phyloP scores from a whole-genome alignment of 768 basidiomycete species.

The Macrolepiota fuliginosa region DNA sequence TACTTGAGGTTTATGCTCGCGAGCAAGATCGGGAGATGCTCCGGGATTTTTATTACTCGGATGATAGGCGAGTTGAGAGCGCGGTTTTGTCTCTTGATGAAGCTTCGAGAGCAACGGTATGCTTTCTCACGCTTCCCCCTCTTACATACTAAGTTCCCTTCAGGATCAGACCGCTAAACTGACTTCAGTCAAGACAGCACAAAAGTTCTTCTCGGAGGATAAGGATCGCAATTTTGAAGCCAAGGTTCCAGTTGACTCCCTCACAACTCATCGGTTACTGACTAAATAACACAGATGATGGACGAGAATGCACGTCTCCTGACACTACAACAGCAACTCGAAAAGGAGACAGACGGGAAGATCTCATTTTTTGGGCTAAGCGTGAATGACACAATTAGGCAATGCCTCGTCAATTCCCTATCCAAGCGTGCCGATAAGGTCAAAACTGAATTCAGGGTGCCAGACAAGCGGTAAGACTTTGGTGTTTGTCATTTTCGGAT shows the following conservation, averaged over 20 bases:
- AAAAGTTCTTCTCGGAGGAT: slow-evolving; percentile 94
- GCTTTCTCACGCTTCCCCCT: slow-evolving; percentile 7
- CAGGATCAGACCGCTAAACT: slow-evolving; percentile 77
- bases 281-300: slow-evolving; percentile 63
- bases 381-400: slow-evolving; percentile 82
- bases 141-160: background rate
- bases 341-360: slow-evolving; percentile 80
- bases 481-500: background rate
- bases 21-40: slow-evolving; percentile 92
- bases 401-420: slow-evolving; percentile 75
- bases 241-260: slow-evolving; percentile 48
- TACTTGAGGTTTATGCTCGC: slow-evolving; percentile 87
- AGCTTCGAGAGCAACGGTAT: slow-evolving; percentile 62
- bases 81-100: slow-evolving; percentile 89
- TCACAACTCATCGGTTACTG: background rate
- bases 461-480: slow-evolving; percentile 80
- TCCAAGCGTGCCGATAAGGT: slow-evolving; percentile 88
- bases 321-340: slow-evolving; percentile 78
- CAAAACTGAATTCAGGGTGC: slow-evolving; percentile 87
- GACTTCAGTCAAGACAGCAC: slow-evolving; percentile 72
- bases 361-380: slow-evolving; percentile 80
- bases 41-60: slow-evolving; percentile 96
- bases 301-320: slow-evolving; percentile 84
- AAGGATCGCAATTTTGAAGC: slow-evolving; percentile 91
- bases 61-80: slow-evolving; percentile 92